phyloP scores from a whole-genome alignment of 805 yeast species.

The Saccharomycopsis fodiens region DNA sequence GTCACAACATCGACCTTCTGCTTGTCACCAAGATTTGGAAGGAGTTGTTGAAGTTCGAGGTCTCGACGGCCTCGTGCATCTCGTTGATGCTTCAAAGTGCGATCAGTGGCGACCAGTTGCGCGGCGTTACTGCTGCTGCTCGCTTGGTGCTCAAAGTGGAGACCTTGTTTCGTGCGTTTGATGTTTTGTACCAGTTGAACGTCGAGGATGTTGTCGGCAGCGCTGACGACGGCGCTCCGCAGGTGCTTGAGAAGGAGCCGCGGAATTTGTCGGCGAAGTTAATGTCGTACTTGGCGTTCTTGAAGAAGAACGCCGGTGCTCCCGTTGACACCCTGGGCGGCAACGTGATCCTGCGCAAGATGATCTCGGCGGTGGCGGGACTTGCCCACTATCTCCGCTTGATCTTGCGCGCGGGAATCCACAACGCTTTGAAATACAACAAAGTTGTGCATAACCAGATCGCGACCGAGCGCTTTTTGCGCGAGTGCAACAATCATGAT shows the following conservation, averaged over 20 bases:
- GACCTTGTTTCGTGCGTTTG: slow-evolving; percentile 70
- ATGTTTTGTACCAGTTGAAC: slow-evolving; percentile 33
- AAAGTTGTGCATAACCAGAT: slow-evolving; percentile 46
- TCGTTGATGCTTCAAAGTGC: slow-evolving; percentile 87
- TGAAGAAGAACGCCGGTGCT: slow-evolving; percentile 44
- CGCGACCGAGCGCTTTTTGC: slow-evolving; percentile 58
- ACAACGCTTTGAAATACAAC: slow-evolving; percentile 65
- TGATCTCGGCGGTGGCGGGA: slow-evolving; percentile 74
- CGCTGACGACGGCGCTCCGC: slow-evolving; percentile 13
- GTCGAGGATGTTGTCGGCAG: slow-evolving; percentile 21
- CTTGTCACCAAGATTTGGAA: slow-evolving; percentile 69
- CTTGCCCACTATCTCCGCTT: slow-evolving; percentile 89
- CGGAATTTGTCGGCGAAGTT: slow-evolving; percentile 82
- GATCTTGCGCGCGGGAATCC: slow-evolving; percentile 71
- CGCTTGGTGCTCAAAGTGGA: slow-evolving; percentile 66
- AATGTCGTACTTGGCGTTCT: slow-evolving; percentile 78
- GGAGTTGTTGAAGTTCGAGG: slow-evolving; percentile 82
- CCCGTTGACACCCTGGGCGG: slow-evolving; percentile 9
- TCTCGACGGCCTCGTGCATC: slow-evolving; percentile 78
- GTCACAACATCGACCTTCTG: slow-evolving; percentile 47
- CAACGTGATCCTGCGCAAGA: slow-evolving; percentile 49
- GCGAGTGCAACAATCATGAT: slow-evolving; percentile 43
- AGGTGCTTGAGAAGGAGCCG: slow-evolving; percentile 35
- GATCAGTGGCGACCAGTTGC: slow-evolving; percentile 58
- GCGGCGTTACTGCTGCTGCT: slow-evolving; percentile 64